Evolutionary conservation across 176 grass and related monocot genomes (phyloP), one percentile per base, ranked within the genome.

Genomic region (Typha latifolia): DNA sequence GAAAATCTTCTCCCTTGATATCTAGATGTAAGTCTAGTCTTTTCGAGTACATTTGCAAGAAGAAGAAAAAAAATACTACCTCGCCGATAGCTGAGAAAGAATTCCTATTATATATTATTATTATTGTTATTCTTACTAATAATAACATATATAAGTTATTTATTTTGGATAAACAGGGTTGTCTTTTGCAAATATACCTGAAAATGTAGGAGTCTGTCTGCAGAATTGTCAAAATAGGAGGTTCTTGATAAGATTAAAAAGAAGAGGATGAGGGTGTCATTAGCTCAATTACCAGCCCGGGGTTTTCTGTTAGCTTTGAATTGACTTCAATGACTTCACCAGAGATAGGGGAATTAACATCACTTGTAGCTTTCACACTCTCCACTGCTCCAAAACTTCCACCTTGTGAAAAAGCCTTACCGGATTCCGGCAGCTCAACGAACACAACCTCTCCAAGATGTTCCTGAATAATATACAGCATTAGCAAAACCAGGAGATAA

Each of bases 311-410:
- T 21, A 99, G 81, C 76, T 85, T 93, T 14, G 83, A 32, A 48
- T 93, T 99, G 56, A 99, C 64, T 72, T 96, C 93, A 43, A 96
- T 18, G 32, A 96, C 80, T 83, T 93, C 86, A 32, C 95, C 95
- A 49, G 89, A 99, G 65, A 99, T 49, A 4, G 95, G 95, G 29
- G 73, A 90, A 73, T 99, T 99, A 27, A 99, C 68, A 55, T 90
- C 95, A 68, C 94, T 99, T 12, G 94, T 99, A 10, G 94, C 95
- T 61, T 99, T 99, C 67, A 99, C 95, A 72, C 95, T 99, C 84
- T 99, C 95, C 61, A 99, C 95, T 43, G 91, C 81, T 37, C 94
- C 86, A 59, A 99, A 99, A 31, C 78, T 31, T 52, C 68, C 78
- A 62, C 89, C 95, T 63, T 82, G 77, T 1, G 64, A 49, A 21